Conservation (phyloP, 495 filamentous ascomycete species). For the Aspergillus mulundensis region DNA sequence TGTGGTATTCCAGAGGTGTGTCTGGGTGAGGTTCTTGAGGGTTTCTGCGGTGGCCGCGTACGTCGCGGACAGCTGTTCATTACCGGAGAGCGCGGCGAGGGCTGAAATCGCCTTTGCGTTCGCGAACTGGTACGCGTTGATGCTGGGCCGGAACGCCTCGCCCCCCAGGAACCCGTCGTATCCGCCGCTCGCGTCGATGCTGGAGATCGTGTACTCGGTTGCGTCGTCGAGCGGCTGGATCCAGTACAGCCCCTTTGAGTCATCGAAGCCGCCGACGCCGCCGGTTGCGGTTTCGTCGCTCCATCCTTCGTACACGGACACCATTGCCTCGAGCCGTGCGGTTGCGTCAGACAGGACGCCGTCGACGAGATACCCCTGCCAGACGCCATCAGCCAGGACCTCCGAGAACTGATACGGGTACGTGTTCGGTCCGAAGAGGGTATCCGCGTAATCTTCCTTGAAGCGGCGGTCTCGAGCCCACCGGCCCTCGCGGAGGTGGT, state of each 20-base stretch:
- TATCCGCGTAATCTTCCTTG: conserved; percentile 24
- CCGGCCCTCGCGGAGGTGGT: conserved; percentile 28
- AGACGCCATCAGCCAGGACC: conserved; percentile 23
- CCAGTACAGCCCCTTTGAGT: conserved; percentile 22
- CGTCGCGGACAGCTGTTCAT: conserved; percentile 16
- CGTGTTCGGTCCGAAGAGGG: conserved; percentile 18
- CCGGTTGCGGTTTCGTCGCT: conserved; percentile 3
- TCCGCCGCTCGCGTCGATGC: conserved; percentile 25
- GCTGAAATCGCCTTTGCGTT: conserved; percentile 28
- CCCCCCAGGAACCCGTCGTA: conserved; percentile 26
- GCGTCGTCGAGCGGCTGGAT: conserved; percentile 27
- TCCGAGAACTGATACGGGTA: conserved; percentile 26
- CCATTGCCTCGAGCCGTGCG: conserved; percentile 20
- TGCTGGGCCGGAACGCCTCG: conserved; percentile 26
- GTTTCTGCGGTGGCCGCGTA: conserved; percentile 19
- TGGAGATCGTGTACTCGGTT: conserved; percentile 31
- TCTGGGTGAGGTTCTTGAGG: conserved; percentile 20
- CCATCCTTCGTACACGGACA: conserved; percentile 21
- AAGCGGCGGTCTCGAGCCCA: conserved; percentile 31
- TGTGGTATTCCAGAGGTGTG: conserved; percentile 27
- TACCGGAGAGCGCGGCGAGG: conserved; percentile 20
- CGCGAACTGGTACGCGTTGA: conserved; percentile 32
- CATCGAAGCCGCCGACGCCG: conserved; percentile 20
- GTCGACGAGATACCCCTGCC: conserved; percentile 29
- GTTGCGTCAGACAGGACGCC: conserved; percentile 20